These are phyloP conservation scores for Alternaria sp. DNA, from an alignment of 2,329 filamentous ascomycete genomes.

Conservation along the genomic window DNA sequence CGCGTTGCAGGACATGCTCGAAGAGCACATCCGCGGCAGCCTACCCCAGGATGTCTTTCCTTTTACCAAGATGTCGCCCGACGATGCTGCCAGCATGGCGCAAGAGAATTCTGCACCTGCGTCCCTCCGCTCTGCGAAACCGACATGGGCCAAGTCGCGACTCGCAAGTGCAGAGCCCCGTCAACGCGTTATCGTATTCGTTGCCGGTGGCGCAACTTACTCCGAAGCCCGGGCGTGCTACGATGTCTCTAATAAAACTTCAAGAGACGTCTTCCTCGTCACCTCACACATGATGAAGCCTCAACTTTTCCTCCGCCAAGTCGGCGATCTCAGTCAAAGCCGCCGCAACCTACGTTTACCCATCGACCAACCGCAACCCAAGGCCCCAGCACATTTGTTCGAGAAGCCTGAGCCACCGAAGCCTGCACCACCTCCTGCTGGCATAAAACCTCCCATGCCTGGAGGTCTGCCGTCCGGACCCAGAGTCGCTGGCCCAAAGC, in stretches of 20 bases:
- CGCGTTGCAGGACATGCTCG: conserved; percentile 81
- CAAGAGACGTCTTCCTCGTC: conserved; percentile 84
- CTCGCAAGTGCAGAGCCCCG: conserved; percentile 78
- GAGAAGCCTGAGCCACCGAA: conserved; percentile 70
- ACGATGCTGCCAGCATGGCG: conserved; percentile 65
- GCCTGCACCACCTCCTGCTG: conserved; percentile 62
- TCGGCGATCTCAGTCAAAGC: conserved; percentile 79
- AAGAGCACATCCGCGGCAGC: conserved; percentile 63
- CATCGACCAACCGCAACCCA: conserved; percentile 78
- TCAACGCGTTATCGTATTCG: conserved; percentile 90
- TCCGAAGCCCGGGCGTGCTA: conserved; percentile 91
- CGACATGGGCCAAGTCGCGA: conserved; percentile 90
- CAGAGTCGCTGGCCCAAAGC: conserved; percentile 37
- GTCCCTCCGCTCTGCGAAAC: conserved; percentile 88
- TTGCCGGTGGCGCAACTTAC: conserved; percentile 94
- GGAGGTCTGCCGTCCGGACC: conserved; percentile 45
- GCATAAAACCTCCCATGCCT: conserved; percentile 46
- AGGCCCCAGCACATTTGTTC: conserved; percentile 85
- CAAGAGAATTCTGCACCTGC: conserved; percentile 61
- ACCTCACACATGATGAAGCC: conserved; percentile 95
- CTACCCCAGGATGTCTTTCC: conserved; percentile 58
- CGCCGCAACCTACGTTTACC: conserved; percentile 81
- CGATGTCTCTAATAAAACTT: conserved; percentile 75
- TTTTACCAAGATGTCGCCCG: conserved; percentile 64
- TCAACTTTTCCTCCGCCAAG: conserved; percentile 79